Conservation (phyloP, 1,284 basidiomycete genomes). For the Ceratobasidium sp. region DNA sequence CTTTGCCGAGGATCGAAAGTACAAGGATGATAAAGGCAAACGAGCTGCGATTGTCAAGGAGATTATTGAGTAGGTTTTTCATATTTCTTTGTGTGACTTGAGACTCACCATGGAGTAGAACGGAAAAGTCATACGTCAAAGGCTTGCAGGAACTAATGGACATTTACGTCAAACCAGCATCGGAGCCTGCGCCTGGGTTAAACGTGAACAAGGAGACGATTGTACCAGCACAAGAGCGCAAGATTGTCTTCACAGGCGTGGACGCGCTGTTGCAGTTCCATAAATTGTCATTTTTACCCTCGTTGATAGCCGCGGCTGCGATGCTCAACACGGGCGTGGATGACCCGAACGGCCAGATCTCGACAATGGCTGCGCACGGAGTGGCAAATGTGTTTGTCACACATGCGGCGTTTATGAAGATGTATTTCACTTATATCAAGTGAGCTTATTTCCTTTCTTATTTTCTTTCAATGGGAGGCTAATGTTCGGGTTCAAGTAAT, state of each 20-base stretch:
- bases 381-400: constrained; percentile 90
- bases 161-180: constrained; percentile 91
- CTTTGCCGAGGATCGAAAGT: constrained; percentile 72
- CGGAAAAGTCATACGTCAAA: constrained; percentile 94
- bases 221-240: constrained; percentile 86
- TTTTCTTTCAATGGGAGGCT: background rate
- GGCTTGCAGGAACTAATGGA: constrained; percentile 91
- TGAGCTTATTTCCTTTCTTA: constrained; percentile 54
- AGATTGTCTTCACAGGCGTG: constrained; percentile 90
- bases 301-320: constrained; percentile 76
- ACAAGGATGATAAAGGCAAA: constrained; percentile 86
- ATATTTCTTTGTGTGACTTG: background rate
- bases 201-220: constrained; percentile 76
- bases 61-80: constrained; percentile 76
- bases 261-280: constrained; percentile 94
- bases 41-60: constrained; percentile 81
- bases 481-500: constrained; percentile 57
- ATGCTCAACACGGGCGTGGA: constrained; percentile 67
- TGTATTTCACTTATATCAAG: constrained; percentile 98
- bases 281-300: constrained; percentile 88
- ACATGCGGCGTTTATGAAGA: constrained; percentile 95
- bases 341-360: constrained; percentile 76
- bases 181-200: constrained; percentile 63
- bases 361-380: constrained; percentile 75
- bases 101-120: constrained; percentile 58